phyloP scores from a whole-genome alignment of 169 alveolate genomes.

The Perkinsus marinus region DNA sequence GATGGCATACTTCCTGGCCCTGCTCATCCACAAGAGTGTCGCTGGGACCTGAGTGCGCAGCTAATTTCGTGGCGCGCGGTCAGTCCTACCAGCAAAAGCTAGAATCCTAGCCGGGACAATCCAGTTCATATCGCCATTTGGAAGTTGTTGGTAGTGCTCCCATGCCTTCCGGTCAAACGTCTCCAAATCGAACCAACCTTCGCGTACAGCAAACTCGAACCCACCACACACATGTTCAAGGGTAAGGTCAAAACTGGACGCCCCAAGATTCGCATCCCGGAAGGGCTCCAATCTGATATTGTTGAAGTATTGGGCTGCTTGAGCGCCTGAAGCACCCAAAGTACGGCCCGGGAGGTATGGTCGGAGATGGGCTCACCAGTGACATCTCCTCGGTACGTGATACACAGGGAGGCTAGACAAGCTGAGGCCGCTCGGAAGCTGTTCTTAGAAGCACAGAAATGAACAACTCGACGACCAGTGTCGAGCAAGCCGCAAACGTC shows the following conservation, averaged over 20 bases:
- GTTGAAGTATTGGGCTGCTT: background rate
- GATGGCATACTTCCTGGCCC: slow-evolving; percentile 42
- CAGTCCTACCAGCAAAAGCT: slow-evolving; percentile 44
- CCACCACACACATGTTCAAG: slow-evolving; percentile 63
- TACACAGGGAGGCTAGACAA: background rate
- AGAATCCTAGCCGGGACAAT: slow-evolving; percentile 66
- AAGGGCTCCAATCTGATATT: slow-evolving; percentile 22
- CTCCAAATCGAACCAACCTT: slow-evolving; percentile 62
- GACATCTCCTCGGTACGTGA: background rate
- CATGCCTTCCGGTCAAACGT: slow-evolving; percentile 58
- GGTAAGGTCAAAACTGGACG: slow-evolving; percentile 18
- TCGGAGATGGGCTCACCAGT: background rate
- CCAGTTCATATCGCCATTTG: slow-evolving; percentile 76
- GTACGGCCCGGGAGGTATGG: background rate
- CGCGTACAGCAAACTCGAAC: slow-evolving; percentile 60
- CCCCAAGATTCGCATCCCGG: slow-evolving; percentile 39
- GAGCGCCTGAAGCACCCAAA: background rate
- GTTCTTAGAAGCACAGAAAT: background rate
- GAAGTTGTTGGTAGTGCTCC: slow-evolving; percentile 70
- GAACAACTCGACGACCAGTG: background rate
- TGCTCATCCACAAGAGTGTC: slow-evolving; percentile 40
- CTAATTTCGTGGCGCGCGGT: background rate
- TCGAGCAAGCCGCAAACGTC: background rate
- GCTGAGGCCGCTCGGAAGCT: background rate
- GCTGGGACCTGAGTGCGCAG: slow-evolving; percentile 45